These are phyloP conservation scores for Eutrema yunnanense DNA, from an alignment of 345 rosid genomes.

Conservation along the genomic window DNA sequence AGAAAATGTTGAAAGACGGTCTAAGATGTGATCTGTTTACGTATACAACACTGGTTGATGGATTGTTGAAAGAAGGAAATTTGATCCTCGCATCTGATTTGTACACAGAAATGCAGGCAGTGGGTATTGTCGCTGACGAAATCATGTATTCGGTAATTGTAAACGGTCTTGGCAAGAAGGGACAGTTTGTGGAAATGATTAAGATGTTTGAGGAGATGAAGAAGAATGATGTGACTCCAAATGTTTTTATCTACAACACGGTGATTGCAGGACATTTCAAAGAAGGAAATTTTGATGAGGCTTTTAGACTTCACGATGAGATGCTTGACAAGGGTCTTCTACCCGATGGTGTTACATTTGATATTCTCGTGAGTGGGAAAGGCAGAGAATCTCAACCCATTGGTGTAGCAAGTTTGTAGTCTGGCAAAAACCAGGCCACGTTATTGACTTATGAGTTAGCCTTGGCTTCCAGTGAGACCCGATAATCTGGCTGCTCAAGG, in stretches of 20 bases:
- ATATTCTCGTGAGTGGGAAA: conserved; percentile 55
- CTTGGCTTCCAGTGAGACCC: neutral
- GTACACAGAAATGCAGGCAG: conserved; percentile 59
- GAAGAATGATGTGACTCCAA: conserved; percentile 44
- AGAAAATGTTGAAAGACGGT: conserved; percentile 58
- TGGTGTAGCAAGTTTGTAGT: conserved; percentile 23
- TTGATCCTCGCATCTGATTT: conserved; percentile 51
- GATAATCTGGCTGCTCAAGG: conserved; percentile 14
- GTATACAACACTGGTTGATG: conserved; percentile 72
- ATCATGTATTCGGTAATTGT: conserved; percentile 44
- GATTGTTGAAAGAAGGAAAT: conserved; percentile 55
- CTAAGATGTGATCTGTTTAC: conserved; percentile 45
- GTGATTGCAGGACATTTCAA: conserved; percentile 63
- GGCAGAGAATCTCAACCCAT: conserved; percentile 23
- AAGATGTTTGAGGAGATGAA: conserved; percentile 65
- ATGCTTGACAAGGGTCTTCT: conserved; percentile 80
- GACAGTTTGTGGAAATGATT: conserved; percentile 51
- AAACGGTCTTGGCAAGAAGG: conserved; percentile 51
- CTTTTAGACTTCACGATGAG: conserved; percentile 67
- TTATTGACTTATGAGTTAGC: conserved; percentile 2
- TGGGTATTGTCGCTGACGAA: conserved; percentile 54
- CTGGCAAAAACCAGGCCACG: neutral
- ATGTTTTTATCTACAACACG: conserved; percentile 49
- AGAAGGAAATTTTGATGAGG: conserved; percentile 66
- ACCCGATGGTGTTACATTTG: conserved; percentile 61